These are phyloP conservation scores for Erythrobasidium hasegawianum DNA, from an alignment of 1,284 basidiomycete genomes.

Conservation along the genomic window DNA sequence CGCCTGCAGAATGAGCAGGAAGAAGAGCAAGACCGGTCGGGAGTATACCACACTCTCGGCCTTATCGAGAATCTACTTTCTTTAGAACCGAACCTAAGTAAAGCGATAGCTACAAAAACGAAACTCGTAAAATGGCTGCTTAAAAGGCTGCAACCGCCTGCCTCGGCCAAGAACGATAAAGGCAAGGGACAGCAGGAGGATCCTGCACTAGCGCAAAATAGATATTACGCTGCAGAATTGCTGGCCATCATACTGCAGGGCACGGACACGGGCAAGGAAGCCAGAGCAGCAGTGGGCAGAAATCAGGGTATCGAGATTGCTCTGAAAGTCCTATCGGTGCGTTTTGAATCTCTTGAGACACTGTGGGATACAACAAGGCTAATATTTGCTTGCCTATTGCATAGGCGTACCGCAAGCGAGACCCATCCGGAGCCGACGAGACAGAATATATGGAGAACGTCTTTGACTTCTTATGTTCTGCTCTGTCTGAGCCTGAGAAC, in stretches of 20 bases:
- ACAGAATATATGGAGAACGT: slow-evolving; percentile 95
- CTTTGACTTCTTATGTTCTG: slow-evolving; percentile 83
- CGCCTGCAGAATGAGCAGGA: slow-evolving; percentile 67
- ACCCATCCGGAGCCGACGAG: slow-evolving; percentile 82
- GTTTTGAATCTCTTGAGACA: slow-evolving; percentile 50
- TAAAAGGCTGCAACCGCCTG: slow-evolving; percentile 62
- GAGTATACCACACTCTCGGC: slow-evolving; percentile 84
- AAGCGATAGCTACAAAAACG: slow-evolving; percentile 55
- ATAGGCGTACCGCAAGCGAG: slow-evolving; percentile 77
- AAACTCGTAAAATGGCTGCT: slow-evolving; percentile 74
- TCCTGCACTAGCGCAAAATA: slow-evolving; percentile 47
- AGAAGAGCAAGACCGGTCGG: slow-evolving; percentile 82
- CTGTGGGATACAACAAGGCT: too few species aligned
- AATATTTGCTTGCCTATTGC: too few species aligned
- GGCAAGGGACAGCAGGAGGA: slow-evolving; percentile 34
- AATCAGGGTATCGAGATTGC: slow-evolving; percentile 73
- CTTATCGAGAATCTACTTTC: slow-evolving; percentile 90
- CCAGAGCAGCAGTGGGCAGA: slow-evolving; percentile 44
- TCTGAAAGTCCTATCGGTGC: slow-evolving; percentile 74
- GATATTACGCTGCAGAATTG: slow-evolving; percentile 55
- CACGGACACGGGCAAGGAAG: slow-evolving; percentile 52
- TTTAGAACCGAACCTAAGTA: slow-evolving; percentile 57
- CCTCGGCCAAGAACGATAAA: slow-evolving; percentile 7
- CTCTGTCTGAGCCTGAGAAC: slow-evolving; percentile 66
- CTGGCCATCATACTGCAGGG: slow-evolving; percentile 78